Base-by-base conservation (phyloP, 2,329 filamentous ascomycete species). In the Hymenoscyphus albidus region DNA sequence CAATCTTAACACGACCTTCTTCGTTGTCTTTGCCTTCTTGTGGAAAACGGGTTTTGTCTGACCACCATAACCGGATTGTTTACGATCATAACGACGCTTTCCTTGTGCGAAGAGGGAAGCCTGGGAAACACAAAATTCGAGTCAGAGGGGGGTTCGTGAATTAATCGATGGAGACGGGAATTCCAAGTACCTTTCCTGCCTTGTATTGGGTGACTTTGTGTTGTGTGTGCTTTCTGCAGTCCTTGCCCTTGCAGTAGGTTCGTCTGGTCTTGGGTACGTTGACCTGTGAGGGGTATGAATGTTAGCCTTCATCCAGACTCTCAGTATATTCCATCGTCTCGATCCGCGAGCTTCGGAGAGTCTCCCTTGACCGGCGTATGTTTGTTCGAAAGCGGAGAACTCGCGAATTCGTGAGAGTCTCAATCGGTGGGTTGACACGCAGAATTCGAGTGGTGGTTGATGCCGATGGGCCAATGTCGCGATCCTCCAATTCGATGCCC, bases 1-100 rank as follows among this genome's bases (percentile, higher is more conserved):
- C 82, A 99, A 85, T 85, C 95, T 89, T 82, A 99, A 85, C 78
- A 99, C 96, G 77, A 99, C 91, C 90, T 99, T 99, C 92, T 99
- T 99, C 80, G 95, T 99, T 76, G 95, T 99, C 91, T 99, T 99
- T 75, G 95, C 95, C 87, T 97, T 98, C 90, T 98, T 99, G 92
- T 98, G 95, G 91, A 98, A 99, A 79, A 99, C 93, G 77, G 96
- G 95, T 87, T 99, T 99, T 78, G 95, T 99, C 87, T 99, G 95
- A 93, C 95, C 95, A 92, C 95, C 95, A 80, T 97, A 98, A 91
- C 94, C 94, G 81, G 90, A 92, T 86, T 98, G 94, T 88, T 98
- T 98, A 80, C 93, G 88, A 85, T 96, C 93, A 86, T 98, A 98
- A 90, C 94, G 93, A 83, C 94, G 92, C 91, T 98, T 99, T 88